phyloP scores from a whole-genome alignment of 768 basidiomycete genomes.

The Obba rivulosa region DNA sequence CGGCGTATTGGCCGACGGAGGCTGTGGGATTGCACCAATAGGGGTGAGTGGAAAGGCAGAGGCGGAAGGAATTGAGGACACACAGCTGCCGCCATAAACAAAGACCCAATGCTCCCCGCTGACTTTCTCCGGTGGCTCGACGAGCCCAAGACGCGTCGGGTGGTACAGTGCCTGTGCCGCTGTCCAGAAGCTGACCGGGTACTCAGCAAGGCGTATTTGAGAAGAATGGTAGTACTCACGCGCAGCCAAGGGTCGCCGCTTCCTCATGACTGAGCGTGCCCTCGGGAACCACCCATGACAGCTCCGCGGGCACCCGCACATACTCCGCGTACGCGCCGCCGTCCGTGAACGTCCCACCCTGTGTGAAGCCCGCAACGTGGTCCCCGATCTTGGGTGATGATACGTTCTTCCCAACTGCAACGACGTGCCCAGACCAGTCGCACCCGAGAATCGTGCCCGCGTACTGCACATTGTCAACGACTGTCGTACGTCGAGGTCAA shows the following conservation, averaged over 20 bases:
- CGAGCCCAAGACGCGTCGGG: conserved; percentile 16
- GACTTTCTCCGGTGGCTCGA: conserved; percentile 14
- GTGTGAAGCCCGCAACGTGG: conserved; percentile 19
- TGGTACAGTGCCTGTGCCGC: conserved; percentile 19
- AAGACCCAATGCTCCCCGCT: conserved; percentile 17
- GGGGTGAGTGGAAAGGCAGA: conserved; percentile 6
- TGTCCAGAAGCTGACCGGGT: conserved; percentile 15
- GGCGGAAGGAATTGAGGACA: background rate
- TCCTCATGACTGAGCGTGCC: conserved; percentile 7
- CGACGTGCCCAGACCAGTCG: conserved; percentile 21
- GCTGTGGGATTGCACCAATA: conserved; percentile 19
- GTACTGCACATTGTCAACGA: conserved; percentile 3
- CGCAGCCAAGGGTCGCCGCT: conserved; percentile 9
- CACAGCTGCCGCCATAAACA: conserved; percentile 23
- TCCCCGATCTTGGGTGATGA: conserved; percentile 15
- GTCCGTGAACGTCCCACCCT: conserved; percentile 10
- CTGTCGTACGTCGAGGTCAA: background rate
- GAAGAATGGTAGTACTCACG: conserved; percentile 1
- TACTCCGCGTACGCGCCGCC: conserved; percentile 22
- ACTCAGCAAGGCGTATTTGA: background rate
- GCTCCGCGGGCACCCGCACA: conserved; percentile 11
- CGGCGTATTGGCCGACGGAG: conserved; percentile 26
- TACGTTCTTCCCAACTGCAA: conserved; percentile 16
- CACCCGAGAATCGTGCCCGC: conserved; percentile 15
- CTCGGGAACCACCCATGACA: conserved; percentile 11